Evolutionary conservation across 2,329 filamentous ascomycete species (phyloP), one percentile per base, ranked within the genome.

Genomic region (Pestalotiopsis sp.): DNA sequence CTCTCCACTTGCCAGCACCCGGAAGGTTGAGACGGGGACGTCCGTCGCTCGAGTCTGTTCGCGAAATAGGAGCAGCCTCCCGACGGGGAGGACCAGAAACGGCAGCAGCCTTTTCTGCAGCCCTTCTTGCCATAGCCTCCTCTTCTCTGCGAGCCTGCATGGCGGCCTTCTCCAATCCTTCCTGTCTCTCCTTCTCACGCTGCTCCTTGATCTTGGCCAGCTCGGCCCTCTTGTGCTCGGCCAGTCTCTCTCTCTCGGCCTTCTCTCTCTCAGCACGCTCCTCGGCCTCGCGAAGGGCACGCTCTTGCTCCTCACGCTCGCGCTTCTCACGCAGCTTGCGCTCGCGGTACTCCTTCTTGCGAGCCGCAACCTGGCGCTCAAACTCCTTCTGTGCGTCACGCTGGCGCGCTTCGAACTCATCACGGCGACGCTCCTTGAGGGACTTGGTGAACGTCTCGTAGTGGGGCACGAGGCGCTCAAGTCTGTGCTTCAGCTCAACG

Each of bases 361-460:
- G 93, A 73, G 90, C 88, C 52, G 91, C 89, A 82, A 98, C 97
- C 84, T 97, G 94, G 82, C 92, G 92, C 85, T 98, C 93, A 69
- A 98, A 89, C 79, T 99, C 96, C 72, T 92, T 91, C 86, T 98
- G 94, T 39, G 96, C 96, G 77, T 94, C 91, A 80, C 92, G 94
- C 78, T 93, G 93, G 72, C 95, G 93, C 85, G 93, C 95, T 87
- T 98, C 96, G 75, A 98, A 99, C 82, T 98, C 94, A 75, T 97
- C 93, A 78, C 94, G 94, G 75, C 95, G 93, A 78, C 94, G 92
- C 81, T 96, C 92, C 71, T 93, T 93, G 67, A 99, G 90, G 62
- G 91, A 90, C 73, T 91, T 86, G 77, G 93, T 91, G 89, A 97
- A 98, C 11, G 84, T 83, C 80, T 96, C 94, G 83, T 97, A 99